Evolutionary conservation across 495 filamentous ascomycete genomes (phyloP), one percentile per base, ranked within the genome.

Genomic region (Aspergillus leporis): DNA sequence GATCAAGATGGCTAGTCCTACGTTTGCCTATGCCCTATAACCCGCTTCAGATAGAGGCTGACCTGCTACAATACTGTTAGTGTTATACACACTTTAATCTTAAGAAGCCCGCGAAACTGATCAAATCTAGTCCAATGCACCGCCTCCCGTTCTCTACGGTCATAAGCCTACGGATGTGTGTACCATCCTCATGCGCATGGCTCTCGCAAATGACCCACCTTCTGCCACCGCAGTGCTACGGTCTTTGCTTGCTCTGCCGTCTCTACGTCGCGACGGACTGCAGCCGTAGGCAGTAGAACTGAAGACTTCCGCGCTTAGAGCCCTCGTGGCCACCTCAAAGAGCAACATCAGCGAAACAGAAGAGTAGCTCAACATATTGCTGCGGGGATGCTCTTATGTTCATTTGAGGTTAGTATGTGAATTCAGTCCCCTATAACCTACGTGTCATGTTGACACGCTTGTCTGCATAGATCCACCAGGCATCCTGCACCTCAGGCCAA

Each of bases 371-470:
- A 63, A 31, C 61, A 59, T 54, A 36, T 63, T 30, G 61, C 61
- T 25, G 56, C 61, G 0, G 61, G 61, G 2, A 63, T 63, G 61
- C 55, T 63, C 9, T 18, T 63, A 5, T 59, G 55, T 47, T 63
- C 61, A 9, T 63, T 63, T 18, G 61, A 63, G 23, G 53, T 56
- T 12, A 9, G 41, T 3, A 4, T 22, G 19, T 41, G 34, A 53
- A 8, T 36, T 23, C 5, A 18, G 14, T 9, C 31, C 25, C 25
- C 3, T 28, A 28, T 3, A 28, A 28, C 25, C 25, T 3, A 28
- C 25, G 6, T 28, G 6, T 28, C 6, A 28, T 28, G 25, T 28
- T 28, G 25, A 28, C 25, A 28, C 6, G 3, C 6, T 6, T 6
- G 6, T 28, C 6, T 28, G 25, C 25, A 28, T 28, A 56, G 40